Evolutionary conservation across 208 protist genomes (phyloP), one percentile per base, ranked within the genome.

Genomic region (Crithidia mellificae): DNA sequence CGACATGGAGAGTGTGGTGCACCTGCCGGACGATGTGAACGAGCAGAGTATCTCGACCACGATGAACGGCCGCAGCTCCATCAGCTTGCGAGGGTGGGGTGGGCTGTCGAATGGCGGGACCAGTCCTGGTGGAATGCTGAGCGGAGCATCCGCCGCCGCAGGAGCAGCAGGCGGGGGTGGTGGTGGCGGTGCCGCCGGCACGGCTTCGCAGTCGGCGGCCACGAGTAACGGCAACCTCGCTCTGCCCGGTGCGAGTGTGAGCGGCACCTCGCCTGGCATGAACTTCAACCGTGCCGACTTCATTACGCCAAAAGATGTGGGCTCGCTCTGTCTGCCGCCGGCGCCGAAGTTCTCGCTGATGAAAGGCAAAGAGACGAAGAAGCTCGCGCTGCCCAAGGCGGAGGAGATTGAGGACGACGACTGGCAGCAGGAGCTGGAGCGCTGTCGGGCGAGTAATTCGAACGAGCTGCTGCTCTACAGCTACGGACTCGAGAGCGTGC

Each of bases 381-480:
- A 76, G 64, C 52, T 83, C 11, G 66, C 64, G 6, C 77, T 95
- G 6, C 83, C 85, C 22, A 93, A 95, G 64, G 77, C 76, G 15
- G 76, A 74, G 51, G 90, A 92, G 34, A 59, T 92, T 4, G 87
- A 95, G 34, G 84, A 90, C 53, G 77, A 68, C 36, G 80, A 85
- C 59, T 88, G 81, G 78, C 73, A 91, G 55, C 78, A 91, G 65
- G 85, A 90, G 76, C 76, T 95, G 32, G 70, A 81, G 46, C 74
- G 74, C 36, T 93, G 85, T 56, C 80, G 87, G 27, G 54, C 74
- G 22, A 78, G 65, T 15, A 59, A 73, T 27, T 57, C 44, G 27
- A 50, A 71, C 15, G 87, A 95, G 61, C 72, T 95, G 50, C 63
- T 92, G 17, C 63, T 95, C 38, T 87, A 85, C 75, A 87, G 77